Base-by-base conservation (phyloP, 371 early-diverging fungal genomes). In the Haplosporangium sp. region DNA sequence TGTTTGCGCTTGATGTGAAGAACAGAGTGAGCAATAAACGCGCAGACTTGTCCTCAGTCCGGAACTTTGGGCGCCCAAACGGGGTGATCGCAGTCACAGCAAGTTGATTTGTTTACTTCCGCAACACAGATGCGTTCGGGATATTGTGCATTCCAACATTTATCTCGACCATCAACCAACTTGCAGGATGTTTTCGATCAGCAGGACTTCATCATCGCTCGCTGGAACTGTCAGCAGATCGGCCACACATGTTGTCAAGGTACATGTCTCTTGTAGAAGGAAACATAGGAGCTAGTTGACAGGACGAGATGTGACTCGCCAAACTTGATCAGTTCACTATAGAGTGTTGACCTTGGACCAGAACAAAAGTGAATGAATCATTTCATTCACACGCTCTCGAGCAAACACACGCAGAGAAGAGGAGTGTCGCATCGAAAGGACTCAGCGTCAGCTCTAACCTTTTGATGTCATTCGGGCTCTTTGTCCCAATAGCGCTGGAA, bases 231-330 rank as follows among this genome's bases (percentile, higher is more conserved):
- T 51, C 61, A 61, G 54, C 61, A 50, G 69, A 55, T 64, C 75
- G 14, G 64, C 67, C 42, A 67, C 67, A 54, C 60, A 59, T 50
- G 58, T 76, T 37, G 71, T 60, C 64, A 76, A 76, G 77, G 77
- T 76, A 76, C 67, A n/a, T 38, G 12, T 38, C 36, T 21, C 13
- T 18, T 18, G 5, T 12, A 2, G 14, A 50, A n/a, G 29, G 50
- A 23, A 21, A 0, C 9, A 36, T 14, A 14, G 29, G 29, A 4
- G 29, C 29, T 29, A 29, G 29, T 29, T 4, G 29, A 29, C 29
- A 29, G 29, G 29, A 29, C 2, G 29, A 4, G 29, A 29, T 29
- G 29, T 29, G 29, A 29, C 29, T 29, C 29, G 29, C 29, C 29
- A 29, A 29, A 29, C 29, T 29, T 29, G 29, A 29, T 29, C 29